Percentiles rank a stretch among this genome's conserved stretches.
Conservation (phyloP, 1,284 basidiomycete genomes). For the Amylostereum chailletii region DNA sequence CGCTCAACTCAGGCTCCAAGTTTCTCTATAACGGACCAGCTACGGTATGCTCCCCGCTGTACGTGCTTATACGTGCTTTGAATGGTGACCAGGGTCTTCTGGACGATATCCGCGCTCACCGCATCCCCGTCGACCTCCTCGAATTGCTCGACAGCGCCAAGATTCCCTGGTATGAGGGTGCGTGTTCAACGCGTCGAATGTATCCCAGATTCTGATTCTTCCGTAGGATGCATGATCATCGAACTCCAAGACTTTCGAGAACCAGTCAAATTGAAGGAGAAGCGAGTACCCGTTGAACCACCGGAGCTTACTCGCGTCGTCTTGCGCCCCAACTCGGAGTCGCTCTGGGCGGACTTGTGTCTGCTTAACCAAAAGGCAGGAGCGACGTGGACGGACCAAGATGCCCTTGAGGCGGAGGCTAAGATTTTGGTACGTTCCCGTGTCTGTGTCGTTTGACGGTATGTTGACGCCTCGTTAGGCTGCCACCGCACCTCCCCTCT, state of each 20-base stretch:
- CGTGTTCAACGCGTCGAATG: constrained; percentile 2
- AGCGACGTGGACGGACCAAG: constrained; percentile 54
- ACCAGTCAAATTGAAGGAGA: constrained; percentile 37
- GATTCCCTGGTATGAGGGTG: constrained; percentile 75
- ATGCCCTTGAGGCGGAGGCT: constrained; percentile 64
- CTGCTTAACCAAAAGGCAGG: constrained; percentile 49
- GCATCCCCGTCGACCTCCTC: constrained; percentile 75
- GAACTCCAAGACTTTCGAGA: constrained; percentile 69
- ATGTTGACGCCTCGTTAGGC: constrained; percentile 32
- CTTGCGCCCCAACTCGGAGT: constrained; percentile 65
- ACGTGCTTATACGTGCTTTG: constrained; percentile 5
- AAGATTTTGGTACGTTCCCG: constrained; percentile 49
- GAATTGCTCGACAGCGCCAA: constrained; percentile 62
- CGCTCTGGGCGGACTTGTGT: constrained; percentile 70
- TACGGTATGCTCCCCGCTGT: constrained; percentile 35
- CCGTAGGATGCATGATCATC: constrained; percentile 68
- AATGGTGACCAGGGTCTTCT: constrained; percentile 46
- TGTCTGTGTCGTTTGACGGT: constrained; percentile 1
- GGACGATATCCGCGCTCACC: constrained; percentile 69
- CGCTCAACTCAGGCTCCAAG: constrained; percentile 66
- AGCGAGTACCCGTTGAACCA: constrained; percentile 14
- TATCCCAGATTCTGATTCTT: not conserved
- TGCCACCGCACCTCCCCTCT: constrained; percentile 62
- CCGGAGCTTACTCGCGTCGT: constrained; percentile 61
- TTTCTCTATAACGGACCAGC: constrained; percentile 72